phyloP scores from a whole-genome alignment of 495 filamentous ascomycete genomes.

The Hypomontagnella submonticulosa region DNA sequence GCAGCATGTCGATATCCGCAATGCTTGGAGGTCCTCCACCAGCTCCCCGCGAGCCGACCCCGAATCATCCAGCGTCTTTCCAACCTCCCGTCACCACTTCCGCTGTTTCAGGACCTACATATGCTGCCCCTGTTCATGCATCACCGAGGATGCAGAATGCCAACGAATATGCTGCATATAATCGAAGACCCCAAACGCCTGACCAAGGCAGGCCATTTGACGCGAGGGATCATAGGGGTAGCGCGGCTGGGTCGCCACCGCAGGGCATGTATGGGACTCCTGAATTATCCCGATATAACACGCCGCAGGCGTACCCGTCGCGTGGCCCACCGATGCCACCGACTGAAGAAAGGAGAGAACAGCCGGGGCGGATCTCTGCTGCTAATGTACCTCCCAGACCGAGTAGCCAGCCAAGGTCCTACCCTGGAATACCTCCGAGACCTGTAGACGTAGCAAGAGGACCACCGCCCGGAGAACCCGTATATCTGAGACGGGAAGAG shows the following conservation, averaged over 20 bases:
- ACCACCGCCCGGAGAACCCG: conserved; percentile 51
- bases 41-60: conserved; percentile 59
- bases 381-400: conserved; percentile 59
- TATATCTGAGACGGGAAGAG: conserved; percentile 59
- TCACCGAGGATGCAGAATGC: conserved; percentile 62
- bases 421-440: conserved; percentile 54
- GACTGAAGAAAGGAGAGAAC: conserved; percentile 56
- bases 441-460: conserved; percentile 53
- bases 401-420: conserved; percentile 63
- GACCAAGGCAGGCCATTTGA: conserved; percentile 68
- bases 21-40: conserved; percentile 79
- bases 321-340: conserved; percentile 54
- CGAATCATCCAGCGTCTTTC: conserved; percentile 63
- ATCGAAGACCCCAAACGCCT: conserved; percentile 77
- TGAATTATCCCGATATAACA: conserved; percentile 65
- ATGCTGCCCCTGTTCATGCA: conserved; percentile 60
- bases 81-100: conserved; percentile 64
- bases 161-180: conserved; percentile 67
- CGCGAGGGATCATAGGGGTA: conserved; percentile 57
- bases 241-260: conserved; percentile 58
- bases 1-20: conserved; percentile 96
- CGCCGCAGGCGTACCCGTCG: conserved; percentile 61
- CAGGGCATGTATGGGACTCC: conserved; percentile 60
- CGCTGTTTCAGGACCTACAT: conserved; percentile 57
- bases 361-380: conserved; percentile 50